These are phyloP conservation scores for Prunus mira DNA, from an alignment of 306 rosid genomes.

Conservation along the genomic window DNA sequence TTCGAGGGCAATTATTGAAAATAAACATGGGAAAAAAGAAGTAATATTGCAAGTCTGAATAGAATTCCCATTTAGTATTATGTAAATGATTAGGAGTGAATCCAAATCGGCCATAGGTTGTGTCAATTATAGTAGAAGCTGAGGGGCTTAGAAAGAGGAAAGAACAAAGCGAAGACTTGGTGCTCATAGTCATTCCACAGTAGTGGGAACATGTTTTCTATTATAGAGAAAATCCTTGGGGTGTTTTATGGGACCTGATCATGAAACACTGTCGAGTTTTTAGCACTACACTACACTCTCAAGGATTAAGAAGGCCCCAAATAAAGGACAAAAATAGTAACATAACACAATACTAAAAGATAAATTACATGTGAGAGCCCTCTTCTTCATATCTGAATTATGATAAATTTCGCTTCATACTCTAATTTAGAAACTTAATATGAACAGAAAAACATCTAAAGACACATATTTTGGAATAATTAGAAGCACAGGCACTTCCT, in stretches of 20 bases:
- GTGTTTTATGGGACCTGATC: background rate
- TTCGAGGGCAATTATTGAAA: too few relatives aligned
- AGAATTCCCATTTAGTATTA: too few relatives aligned
- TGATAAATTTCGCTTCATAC: conserved; percentile 1
- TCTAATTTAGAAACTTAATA: background rate
- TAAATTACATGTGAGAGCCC: conserved; percentile 12
- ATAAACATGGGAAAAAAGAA: too few relatives aligned
- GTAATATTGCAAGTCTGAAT: too few relatives aligned
- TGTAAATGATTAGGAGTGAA: too few relatives aligned
- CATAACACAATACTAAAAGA: background rate
- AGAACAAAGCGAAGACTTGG: too few relatives aligned
- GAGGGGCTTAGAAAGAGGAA: too few relatives aligned
- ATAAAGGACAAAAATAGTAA: background rate
- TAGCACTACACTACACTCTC: background rate
- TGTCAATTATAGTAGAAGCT: too few relatives aligned
- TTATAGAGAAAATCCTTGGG: background rate
- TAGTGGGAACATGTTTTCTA: background rate
- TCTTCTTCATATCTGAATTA: background rate
- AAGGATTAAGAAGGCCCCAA: background rate
- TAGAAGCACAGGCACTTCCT: background rate
- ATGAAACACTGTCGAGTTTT: background rate
- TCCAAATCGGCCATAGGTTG: too few relatives aligned
- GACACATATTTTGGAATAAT: background rate
- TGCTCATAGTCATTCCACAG: background rate
- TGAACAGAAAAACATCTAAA: conserved; percentile 10